Evolutionary conservation across 139 green algal genomes (phyloP).

Genomic region (Coelastrella sp.): DNA sequence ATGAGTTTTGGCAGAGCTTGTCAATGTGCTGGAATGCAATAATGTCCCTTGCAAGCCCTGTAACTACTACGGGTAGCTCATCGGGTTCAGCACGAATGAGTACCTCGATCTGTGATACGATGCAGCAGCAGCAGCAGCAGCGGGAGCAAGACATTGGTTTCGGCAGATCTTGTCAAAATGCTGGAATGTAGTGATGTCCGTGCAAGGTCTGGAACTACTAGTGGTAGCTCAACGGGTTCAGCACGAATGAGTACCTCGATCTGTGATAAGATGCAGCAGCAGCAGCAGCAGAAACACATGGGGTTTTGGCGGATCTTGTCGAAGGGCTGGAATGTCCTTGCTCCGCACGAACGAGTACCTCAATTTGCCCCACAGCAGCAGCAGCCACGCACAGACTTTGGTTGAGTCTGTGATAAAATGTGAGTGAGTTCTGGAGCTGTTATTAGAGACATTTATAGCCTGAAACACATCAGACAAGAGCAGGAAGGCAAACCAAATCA

Average conservation of each 20-base stretch:
- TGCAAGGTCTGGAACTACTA: conserved; percentile 73
- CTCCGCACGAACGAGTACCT: too few species aligned
- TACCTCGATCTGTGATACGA: conserved; percentile 56
- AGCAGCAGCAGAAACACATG: too few species aligned
- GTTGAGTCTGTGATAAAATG: too few species aligned
- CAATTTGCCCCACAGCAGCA: too few species aligned
- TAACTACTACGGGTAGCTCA: conserved; percentile 75
- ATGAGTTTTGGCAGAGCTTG: too few species aligned
- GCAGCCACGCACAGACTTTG: neutral
- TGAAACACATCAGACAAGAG: neutral
- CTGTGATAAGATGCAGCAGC: neutral
- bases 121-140: too few species aligned
- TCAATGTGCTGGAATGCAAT: conserved; percentile 68
- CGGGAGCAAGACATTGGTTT: too few species aligned
- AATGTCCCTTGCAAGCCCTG: conserved; percentile 76
- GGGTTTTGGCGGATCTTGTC: too few species aligned
- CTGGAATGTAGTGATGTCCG: conserved; percentile 77
- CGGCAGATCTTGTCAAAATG: conserved; percentile 37
- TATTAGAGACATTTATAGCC: too few species aligned
- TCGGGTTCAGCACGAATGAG: conserved; percentile 78
- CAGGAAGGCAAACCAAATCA: neutral
- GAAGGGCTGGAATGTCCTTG: conserved; percentile 66
- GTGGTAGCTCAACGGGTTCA: conserved; percentile 78
- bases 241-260: conserved; percentile 72
- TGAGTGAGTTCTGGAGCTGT: too few species aligned